Conservation (phyloP, 164 flowering plant species). For the Liquidambar formosana region DNA sequence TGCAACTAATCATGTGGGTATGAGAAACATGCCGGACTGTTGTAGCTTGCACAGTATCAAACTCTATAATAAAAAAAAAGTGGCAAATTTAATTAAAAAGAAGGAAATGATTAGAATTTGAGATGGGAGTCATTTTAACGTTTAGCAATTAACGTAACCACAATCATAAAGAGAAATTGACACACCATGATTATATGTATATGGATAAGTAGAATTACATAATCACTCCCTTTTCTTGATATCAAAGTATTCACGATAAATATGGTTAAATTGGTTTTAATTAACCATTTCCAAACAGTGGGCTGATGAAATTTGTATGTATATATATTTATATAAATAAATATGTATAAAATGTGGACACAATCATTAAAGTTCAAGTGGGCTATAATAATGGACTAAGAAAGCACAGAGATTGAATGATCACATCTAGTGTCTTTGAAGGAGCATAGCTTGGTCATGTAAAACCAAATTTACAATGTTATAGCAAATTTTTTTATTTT, state of each 20-base stretch:
- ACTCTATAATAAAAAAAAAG: too few relatives aligned
- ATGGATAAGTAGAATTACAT: not conserved
- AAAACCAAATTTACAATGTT: not conserved
- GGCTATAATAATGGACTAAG: conserved; percentile 4
- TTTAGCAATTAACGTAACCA: too few relatives aligned
- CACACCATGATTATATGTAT: not conserved
- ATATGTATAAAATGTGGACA: conserved; percentile 8
- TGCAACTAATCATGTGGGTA: too few relatives aligned
- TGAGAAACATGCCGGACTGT: too few relatives aligned
- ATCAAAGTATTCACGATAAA: conserved; percentile 28
- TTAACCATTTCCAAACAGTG: not conserved
- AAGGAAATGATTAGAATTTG: too few relatives aligned
- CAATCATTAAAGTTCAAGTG: conserved; percentile 30
- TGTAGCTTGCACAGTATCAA: too few relatives aligned
- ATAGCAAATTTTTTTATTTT: not conserved
- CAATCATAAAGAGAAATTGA: too few relatives aligned
- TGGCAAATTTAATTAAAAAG: too few relatives aligned
- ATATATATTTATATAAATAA: not conserved
- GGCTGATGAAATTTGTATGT: not conserved
- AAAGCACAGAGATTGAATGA: conserved; percentile 20
- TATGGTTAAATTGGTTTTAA: not conserved
- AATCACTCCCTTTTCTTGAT: conserved; percentile 15
- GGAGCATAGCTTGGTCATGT: not conserved
- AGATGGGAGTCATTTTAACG: too few relatives aligned
- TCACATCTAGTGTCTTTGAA: not conserved